phyloP scores from a whole-genome alignment of 768 basidiomycete genomes.

The Cyclocybe cylindracea region DNA sequence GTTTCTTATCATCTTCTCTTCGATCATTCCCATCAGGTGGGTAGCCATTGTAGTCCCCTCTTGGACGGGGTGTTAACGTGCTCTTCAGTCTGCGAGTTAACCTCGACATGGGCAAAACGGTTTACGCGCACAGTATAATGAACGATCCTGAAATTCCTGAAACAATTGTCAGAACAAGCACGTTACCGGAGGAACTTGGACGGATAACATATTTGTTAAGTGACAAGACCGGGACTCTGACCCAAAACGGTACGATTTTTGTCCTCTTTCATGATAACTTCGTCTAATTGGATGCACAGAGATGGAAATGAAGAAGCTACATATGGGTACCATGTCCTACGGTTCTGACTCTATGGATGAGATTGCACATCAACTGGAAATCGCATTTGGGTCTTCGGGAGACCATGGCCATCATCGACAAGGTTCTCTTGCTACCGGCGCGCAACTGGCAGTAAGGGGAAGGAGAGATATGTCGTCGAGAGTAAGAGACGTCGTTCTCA shows the following conservation, averaged over 20 bases:
- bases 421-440: slow-evolving; percentile 70
- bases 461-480: slow-evolving; percentile 94
- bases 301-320: slow-evolving; percentile 99
- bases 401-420: slow-evolving; percentile 54
- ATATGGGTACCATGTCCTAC: slow-evolving; percentile 98
- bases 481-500: slow-evolving; percentile 89
- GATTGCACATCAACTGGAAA: slow-evolving; percentile 86
- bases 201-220: slow-evolving; percentile 94
- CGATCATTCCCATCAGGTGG: slow-evolving; percentile 98
- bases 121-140: slow-evolving; percentile 96
- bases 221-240: slow-evolving; percentile 97
- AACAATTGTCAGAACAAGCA: slow-evolving; percentile 97
- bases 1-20: slow-evolving; percentile 97
- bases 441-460: slow-evolving; percentile 82
- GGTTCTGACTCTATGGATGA: slow-evolving; percentile 99
- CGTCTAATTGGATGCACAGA: slow-evolving; percentile 47
- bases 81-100: slow-evolving; percentile 88
- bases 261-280: neutral
- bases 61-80: neutral
- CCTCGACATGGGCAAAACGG: slow-evolving; percentile 99
- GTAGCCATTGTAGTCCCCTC: slow-evolving; percentile 21
- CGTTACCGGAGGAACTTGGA: slow-evolving; percentile 94
- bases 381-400: slow-evolving; percentile 72
- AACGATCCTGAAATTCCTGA: slow-evolving; percentile 89
- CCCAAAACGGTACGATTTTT: slow-evolving; percentile 77